Evolutionary conservation across 2,329 filamentous ascomycete genomes (phyloP).

Genomic region (Scleromitrula shiraiana): DNA sequence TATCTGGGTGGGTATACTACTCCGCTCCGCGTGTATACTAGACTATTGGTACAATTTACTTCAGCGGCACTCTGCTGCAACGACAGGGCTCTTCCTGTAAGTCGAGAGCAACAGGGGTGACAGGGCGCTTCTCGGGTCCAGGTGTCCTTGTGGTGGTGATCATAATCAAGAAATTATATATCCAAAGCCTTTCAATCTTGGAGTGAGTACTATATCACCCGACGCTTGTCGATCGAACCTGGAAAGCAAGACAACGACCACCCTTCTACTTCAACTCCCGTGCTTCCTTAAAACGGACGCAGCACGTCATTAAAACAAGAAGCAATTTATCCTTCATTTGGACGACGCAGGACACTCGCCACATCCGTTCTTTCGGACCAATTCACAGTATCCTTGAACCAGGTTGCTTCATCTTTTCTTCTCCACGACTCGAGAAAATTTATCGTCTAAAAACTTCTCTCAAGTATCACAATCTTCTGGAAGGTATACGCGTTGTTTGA

Average conservation of each 20-base stretch:
- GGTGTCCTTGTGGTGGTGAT: slow-evolving; percentile 26
- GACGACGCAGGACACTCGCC: slow-evolving; percentile 24
- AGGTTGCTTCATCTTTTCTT: slow-evolving; percentile 20
- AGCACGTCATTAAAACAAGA: slow-evolving; percentile 27
- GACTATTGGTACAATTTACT: slow-evolving; percentile 19
- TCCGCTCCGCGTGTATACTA: slow-evolving; percentile 17
- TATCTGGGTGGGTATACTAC: slow-evolving; percentile 14
- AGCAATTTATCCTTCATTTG: slow-evolving; percentile 28
- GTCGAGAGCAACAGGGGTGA: slow-evolving; percentile 19
- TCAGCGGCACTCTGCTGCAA: slow-evolving; percentile 20
- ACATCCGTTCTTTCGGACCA: slow-evolving; percentile 18
- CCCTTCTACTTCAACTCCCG: slow-evolving; percentile 18
- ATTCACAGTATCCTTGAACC: slow-evolving; percentile 20
- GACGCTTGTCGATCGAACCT: slow-evolving; percentile 27
- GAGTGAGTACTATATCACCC: slow-evolving; percentile 24
- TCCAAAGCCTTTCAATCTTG: slow-evolving; percentile 25
- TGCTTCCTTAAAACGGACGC: slow-evolving; percentile 19
- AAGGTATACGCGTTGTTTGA: slow-evolving; percentile 26
- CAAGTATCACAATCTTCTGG: slow-evolving; percentile 10
- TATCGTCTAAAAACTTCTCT: slow-evolving; percentile 3
- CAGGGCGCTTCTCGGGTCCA: slow-evolving; percentile 26
- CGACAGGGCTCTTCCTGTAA: slow-evolving; percentile 17
- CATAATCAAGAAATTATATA: slow-evolving; percentile 24
- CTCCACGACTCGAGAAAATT: slow-evolving; percentile 8
- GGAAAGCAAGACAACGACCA: slow-evolving; percentile 23